Percentiles rank a stretch among this genome's conserved stretches.
Conservation (phyloP, 2,329 filamentous ascomycete species). For the Aureobasidium sp. region DNA sequence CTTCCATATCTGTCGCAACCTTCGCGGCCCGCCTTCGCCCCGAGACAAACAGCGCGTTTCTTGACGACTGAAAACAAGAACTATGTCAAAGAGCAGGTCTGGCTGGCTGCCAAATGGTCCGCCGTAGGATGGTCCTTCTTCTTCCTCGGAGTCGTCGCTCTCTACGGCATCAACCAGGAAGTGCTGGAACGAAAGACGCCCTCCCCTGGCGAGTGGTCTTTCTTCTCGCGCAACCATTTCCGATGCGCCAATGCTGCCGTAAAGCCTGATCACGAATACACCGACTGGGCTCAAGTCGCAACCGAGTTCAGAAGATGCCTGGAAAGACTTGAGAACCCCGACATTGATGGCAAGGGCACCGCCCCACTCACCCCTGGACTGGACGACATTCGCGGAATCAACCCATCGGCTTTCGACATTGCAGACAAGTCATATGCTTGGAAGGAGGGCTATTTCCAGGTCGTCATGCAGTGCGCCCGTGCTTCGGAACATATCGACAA, state of each 20-base stretch:
- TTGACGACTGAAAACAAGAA: conserved; percentile 70
- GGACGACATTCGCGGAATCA: conserved; percentile 42
- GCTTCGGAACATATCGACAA: conserved; percentile 75
- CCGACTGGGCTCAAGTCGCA: conserved; percentile 61
- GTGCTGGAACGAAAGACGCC: conserved; percentile 66
- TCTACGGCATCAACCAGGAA: conserved; percentile 64
- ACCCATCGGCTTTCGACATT: conserved; percentile 57
- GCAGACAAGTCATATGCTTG: conserved; percentile 71
- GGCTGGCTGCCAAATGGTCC: conserved; percentile 60
- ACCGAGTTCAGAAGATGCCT: conserved; percentile 53
- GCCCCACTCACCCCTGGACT: conserved; percentile 16
- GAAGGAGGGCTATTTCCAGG: conserved; percentile 77
- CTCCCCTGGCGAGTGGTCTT: conserved; percentile 75
- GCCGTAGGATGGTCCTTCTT: conserved; percentile 57
- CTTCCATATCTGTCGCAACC: conserved; percentile 57
- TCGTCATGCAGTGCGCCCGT: conserved; percentile 67
- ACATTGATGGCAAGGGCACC: conserved; percentile 52
- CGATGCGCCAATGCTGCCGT: conserved; percentile 45
- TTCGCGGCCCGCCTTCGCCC: conserved; percentile 28
- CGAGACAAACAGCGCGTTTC: conserved; percentile 52
- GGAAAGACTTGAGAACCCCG: conserved; percentile 58
- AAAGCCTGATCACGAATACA: conserved; percentile 49
- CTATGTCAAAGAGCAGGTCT: conserved; percentile 63
- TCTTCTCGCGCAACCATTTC: conserved; percentile 58
- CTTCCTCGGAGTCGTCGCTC: conserved; percentile 51